A percentile compares a stretch with the other conserved stretches of the same genome.
These are phyloP conservation scores for Urochloa ruziziensis DNA, from an alignment of 176 grass and related monocot species.

Conservation along the genomic window DNA sequence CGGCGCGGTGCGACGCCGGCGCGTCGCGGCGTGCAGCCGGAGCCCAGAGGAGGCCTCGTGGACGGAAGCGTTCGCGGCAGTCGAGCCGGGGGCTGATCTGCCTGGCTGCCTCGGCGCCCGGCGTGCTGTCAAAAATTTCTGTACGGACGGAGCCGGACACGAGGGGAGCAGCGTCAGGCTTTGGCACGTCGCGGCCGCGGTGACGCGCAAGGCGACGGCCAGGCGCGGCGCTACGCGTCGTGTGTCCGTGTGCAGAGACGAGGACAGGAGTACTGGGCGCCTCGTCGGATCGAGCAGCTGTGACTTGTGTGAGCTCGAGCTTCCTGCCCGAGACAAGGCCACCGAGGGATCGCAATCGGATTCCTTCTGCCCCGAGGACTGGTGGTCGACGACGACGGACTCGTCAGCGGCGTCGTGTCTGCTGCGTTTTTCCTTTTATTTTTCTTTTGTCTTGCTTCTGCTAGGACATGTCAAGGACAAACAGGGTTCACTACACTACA, in stretches of 20 bases:
- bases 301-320: no score
- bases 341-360: slow-evolving; percentile 11
- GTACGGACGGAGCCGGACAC: not conserved
- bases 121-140: slow-evolving; percentile 24
- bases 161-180: not conserved
- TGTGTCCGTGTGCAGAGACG: not conserved
- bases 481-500: not conserved
- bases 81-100: no score
- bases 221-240: not conserved
- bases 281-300: no score
- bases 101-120: not conserved
- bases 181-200: not conserved
- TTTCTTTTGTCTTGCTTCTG: not conserved
- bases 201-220: slow-evolving; percentile 19
- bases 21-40: no score
- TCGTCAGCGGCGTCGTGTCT: not conserved
- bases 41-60: not conserved
- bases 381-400: not conserved
- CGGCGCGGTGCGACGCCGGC: no score
- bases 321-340: slow-evolving; percentile 19
- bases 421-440: no score
- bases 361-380: slow-evolving; percentile 9
- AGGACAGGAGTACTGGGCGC: not conserved
- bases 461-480: not conserved
- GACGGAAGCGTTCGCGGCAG: slow-evolving; percentile 15